Evolutionary conservation across 345 rosid species (phyloP).

Genomic region (Iberis pinnata): DNA sequence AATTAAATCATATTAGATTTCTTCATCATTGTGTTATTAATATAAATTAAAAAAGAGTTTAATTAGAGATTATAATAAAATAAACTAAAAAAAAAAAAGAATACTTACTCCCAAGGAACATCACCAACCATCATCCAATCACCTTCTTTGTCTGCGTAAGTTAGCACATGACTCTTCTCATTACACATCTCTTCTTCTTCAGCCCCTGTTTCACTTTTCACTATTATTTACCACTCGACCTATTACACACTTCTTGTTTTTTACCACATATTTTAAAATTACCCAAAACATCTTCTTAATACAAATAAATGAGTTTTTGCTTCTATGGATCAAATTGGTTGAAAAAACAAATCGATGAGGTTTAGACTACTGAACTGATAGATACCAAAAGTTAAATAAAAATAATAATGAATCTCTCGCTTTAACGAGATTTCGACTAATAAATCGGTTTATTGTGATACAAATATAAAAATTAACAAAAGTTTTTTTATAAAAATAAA

Average conservation of each 20-base stretch:
- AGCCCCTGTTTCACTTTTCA: slow-evolving; percentile 27
- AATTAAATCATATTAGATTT: background rate
- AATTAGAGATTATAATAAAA: background rate
- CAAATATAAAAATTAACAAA: no score
- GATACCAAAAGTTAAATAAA: no score
- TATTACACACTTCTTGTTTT: background rate
- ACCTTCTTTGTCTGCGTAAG: slow-evolving; percentile 35
- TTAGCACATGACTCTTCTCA: slow-evolving; percentile 34
- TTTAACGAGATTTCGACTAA: no score
- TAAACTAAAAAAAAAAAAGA: background rate
- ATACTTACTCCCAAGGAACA: slow-evolving; percentile 35
- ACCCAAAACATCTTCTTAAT: background rate
- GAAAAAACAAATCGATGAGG: no score
- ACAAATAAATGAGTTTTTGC: no score
- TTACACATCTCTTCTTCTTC: slow-evolving; percentile 35
- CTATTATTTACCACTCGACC: slow-evolving; percentile 9
- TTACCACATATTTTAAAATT: background rate
- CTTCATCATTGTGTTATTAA: slow-evolving; percentile 13
- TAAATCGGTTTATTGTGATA: no score
- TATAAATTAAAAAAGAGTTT: background rate
- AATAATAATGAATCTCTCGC: no score
- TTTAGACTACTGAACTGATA: no score
- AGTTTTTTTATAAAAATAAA: no score
- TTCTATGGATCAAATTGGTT: no score
- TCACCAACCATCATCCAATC: slow-evolving; percentile 39